Conservation (phyloP, 768 basidiomycete species). For the Tricholomella constricta region DNA sequence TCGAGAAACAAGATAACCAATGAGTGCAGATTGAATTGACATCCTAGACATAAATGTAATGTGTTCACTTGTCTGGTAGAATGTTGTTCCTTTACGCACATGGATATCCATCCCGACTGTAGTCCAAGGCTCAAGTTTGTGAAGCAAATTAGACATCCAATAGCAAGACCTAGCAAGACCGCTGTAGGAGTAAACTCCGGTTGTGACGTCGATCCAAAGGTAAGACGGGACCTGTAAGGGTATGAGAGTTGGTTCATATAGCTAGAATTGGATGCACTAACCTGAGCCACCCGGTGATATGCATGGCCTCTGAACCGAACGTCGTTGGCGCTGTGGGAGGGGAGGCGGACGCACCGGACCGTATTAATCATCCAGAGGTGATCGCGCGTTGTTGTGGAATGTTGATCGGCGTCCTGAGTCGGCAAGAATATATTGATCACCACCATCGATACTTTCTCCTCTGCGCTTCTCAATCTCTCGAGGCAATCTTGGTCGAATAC, state of each 20-base stretch:
- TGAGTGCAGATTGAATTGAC: slow-evolving; percentile 92
- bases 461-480: slow-evolving; percentile 8
- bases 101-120: slow-evolving; percentile 89
- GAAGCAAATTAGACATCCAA: slow-evolving; percentile 87
- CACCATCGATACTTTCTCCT: slow-evolving; percentile 10
- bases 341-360: not conserved
- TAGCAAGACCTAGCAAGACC: slow-evolving; percentile 74
- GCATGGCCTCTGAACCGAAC: slow-evolving; percentile 2
- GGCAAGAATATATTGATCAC: slow-evolving; percentile 1
- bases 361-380: not conserved
- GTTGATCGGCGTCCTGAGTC: slow-evolving; percentile 16
- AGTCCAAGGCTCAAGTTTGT: slow-evolving; percentile 90
- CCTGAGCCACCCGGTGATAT: slow-evolving; percentile 15
- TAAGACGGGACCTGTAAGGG: slow-evolving; percentile 5
- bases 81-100: slow-evolving; percentile 46
- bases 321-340: not conserved
- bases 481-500: not conserved
- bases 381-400: slow-evolving; percentile 24
- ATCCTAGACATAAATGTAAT: slow-evolving; percentile 59
- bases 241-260: not conserved
- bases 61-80: not conserved
- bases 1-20: slow-evolving; percentile 85
- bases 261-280: not conserved
- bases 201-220: slow-evolving; percentile 24
- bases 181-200: slow-evolving; percentile 55